phyloP scores from a whole-genome alignment of 441 rosid genomes.

The Metrosideros polymorpha region DNA sequence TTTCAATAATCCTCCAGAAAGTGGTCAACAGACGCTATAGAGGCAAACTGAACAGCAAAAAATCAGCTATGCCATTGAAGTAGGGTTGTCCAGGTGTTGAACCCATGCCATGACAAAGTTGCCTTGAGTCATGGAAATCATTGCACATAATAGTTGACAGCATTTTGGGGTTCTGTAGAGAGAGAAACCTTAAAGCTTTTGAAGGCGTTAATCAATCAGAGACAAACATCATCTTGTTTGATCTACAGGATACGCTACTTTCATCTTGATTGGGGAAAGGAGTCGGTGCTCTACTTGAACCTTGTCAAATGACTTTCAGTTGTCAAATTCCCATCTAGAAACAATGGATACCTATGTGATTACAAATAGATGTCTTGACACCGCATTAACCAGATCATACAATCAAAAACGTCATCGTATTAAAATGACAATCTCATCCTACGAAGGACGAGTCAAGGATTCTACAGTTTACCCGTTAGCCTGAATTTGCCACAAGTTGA shows the following conservation, averaged over 20 bases:
- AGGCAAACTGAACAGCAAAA: not conserved
- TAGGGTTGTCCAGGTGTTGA: not conserved
- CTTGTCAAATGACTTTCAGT: not conserved
- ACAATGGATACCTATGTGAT: not conserved
- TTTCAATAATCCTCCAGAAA: not conserved
- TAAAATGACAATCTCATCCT: not conserved
- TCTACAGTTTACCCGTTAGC: constrained; percentile 44
- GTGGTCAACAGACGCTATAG: not conserved
- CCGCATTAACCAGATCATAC: not conserved
- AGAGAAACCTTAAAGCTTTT: not conserved
- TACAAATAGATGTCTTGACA: not conserved
- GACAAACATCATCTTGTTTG: not conserved
- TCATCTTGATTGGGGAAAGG: not conserved
- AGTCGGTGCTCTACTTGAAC: not conserved
- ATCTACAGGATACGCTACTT: not conserved
- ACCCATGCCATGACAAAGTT: not conserved
- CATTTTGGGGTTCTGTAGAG: not conserved
- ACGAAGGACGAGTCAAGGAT: not conserved
- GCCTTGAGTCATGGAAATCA: not conserved
- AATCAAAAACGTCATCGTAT: not conserved
- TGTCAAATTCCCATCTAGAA: not conserved
- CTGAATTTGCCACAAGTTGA: constrained; percentile 83
- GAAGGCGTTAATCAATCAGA: not conserved
- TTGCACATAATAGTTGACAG: not conserved
- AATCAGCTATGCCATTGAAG: not conserved